phyloP scores from a whole-genome alignment of 768 basidiomycete species.

The Tylopilus sp. region DNA sequence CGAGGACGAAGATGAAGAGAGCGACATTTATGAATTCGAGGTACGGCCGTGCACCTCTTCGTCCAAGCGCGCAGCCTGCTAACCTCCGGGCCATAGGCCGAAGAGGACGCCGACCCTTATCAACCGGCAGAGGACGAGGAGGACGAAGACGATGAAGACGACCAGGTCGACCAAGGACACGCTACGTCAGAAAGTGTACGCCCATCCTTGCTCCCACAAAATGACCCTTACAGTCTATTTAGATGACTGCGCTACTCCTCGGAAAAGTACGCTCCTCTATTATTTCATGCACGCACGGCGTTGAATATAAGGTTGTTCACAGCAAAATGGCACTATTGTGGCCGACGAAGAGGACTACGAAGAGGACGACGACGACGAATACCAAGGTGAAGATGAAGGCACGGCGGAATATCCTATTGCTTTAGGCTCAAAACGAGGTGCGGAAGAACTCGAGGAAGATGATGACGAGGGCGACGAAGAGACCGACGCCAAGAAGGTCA shows the following conservation, averaged over 20 bases:
- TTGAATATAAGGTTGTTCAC: neutral
- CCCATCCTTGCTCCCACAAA: neutral
- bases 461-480: constrained; percentile 14
- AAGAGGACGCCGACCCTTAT: constrained; percentile 13
- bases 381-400: constrained; percentile 9
- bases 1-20: constrained; percentile 27
- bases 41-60: constrained; percentile 9
- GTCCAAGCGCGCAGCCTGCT: neutral
- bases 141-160: constrained; percentile 5
- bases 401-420: constrained; percentile 9
- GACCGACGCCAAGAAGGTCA: constrained; percentile 23
- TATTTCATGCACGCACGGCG: neutral
- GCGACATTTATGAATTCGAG: constrained; percentile 26
- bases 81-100: constrained; percentile 12
- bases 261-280: constrained; percentile 11
- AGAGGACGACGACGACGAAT: constrained; percentile 24
- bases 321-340: constrained; percentile 16
- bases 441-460: constrained; percentile 16
- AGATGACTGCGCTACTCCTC: constrained; percentile 26
- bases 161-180: constrained; percentile 3
- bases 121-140: constrained; percentile 18
- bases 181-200: constrained; percentile 12
- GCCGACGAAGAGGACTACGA: constrained; percentile 6
- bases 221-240: constrained; percentile 5
- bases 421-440: constrained; percentile 25